Conservation (phyloP, 2,329 filamentous ascomycete species). For the Colletotrichum sidae region DNA sequence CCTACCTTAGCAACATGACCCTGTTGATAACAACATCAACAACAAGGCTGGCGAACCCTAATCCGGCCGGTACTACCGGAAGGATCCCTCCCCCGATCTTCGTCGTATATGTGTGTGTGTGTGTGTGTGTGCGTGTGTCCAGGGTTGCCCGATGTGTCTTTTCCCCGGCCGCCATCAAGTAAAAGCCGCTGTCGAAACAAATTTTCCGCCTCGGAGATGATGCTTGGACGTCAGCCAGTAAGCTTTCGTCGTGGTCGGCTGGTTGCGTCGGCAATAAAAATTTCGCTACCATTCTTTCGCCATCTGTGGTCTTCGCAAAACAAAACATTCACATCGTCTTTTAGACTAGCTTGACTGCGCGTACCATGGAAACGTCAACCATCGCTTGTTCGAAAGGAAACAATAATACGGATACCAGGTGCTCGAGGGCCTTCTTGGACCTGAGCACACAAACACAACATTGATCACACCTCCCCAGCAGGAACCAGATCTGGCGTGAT, state of each 20-base stretch:
- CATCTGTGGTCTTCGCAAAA: neutral
- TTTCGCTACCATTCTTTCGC: conserved; percentile 4
- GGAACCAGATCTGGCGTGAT: conserved; percentile 24
- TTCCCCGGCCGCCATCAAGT: neutral
- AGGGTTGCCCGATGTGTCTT: conserved; percentile 3
- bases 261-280: conserved; percentile 6
- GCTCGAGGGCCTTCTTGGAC: neutral
- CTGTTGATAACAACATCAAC: conserved; percentile 18
- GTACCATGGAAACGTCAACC: no score
- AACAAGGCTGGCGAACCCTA: neutral
- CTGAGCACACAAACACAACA: conserved; percentile 6
- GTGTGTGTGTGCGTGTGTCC: neutral
- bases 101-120: neutral
- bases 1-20: conserved; percentile 19
- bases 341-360: no score
- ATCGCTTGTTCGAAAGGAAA: no score
- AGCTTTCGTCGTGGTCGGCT: neutral
- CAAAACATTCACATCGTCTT: no score
- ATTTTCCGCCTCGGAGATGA: conserved; percentile 10
- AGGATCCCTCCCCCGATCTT: conserved; percentile 11
- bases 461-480: neutral
- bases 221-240: neutral
- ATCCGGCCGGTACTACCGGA: conserved; percentile 23
- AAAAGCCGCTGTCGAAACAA: conserved; percentile 20
- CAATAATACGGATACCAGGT: neutral